phyloP scores from a whole-genome alignment of 176 grass and related monocot species.

The Panicum miliaceum region DNA sequence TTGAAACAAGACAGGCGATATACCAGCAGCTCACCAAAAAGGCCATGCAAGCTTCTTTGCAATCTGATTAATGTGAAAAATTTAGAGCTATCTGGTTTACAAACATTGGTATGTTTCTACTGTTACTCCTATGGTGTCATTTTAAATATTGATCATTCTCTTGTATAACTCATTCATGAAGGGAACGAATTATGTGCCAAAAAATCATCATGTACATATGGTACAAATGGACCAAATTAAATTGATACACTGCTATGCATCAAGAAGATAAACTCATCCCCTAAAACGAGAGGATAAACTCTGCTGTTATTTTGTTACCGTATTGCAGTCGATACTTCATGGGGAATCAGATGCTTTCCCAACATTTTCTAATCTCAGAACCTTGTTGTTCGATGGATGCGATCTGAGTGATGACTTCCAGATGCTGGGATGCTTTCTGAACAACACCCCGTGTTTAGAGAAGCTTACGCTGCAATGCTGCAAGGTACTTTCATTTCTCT shows the following conservation, averaged over 20 bases:
- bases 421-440: slow-evolving; percentile 3
- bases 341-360: slow-evolving; percentile 6
- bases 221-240: neutral
- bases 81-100: slow-evolving; percentile 11
- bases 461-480: slow-evolving; percentile 37
- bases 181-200: neutral
- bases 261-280: neutral
- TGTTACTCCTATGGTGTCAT: neutral
- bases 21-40: neutral
- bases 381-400: slow-evolving; percentile 4
- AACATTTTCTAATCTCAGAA: slow-evolving; percentile 19
- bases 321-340: neutral
- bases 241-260: neutral
- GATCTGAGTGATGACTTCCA: slow-evolving; percentile 17
- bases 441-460: slow-evolving; percentile 20
- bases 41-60: slow-evolving; percentile 24
- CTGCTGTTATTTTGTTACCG: neutral
- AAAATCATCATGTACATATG: neutral
- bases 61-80: slow-evolving; percentile 13
- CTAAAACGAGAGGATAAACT: slow-evolving; percentile 1
- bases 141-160: neutral
- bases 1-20: neutral
- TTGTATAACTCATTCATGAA: neutral
- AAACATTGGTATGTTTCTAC: slow-evolving; percentile 29
- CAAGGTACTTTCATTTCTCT: slow-evolving; percentile 9